These are phyloP conservation scores for Rhododendron griersonianum DNA, from an alignment of 148 eudicot genomes.

Conservation along the genomic window DNA sequence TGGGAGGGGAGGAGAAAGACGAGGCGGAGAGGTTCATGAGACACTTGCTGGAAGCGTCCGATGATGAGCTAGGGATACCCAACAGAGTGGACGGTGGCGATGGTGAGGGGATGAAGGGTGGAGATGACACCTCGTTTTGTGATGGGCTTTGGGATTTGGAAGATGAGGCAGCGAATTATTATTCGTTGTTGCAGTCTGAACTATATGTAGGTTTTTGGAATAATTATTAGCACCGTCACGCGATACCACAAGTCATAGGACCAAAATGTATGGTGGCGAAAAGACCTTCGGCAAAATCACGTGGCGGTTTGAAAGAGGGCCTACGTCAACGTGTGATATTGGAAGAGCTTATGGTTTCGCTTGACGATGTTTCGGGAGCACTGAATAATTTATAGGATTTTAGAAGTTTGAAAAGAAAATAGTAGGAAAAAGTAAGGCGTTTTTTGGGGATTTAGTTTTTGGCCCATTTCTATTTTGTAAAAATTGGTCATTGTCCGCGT, in stretches of 20 bases:
- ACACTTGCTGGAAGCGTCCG: slow-evolving; percentile 90
- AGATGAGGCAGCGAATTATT: slow-evolving; percentile 78
- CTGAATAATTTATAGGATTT: neutral
- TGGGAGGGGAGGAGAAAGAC: slow-evolving; percentile 17
- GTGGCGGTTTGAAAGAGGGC: no score
- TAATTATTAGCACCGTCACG: neutral
- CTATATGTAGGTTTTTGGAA: slow-evolving; percentile 42
- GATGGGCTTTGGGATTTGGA: slow-evolving; percentile 88
- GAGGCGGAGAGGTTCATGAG: slow-evolving; percentile 56
- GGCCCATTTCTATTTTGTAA: slow-evolving; percentile 24
- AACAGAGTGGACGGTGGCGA: slow-evolving; percentile 22
- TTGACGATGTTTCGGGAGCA: no score
- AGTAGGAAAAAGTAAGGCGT: neutral
- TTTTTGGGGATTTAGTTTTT: slow-evolving; percentile 18
- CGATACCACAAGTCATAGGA: neutral
- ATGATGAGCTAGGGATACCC: slow-evolving; percentile 86
- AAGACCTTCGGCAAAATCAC: neutral
- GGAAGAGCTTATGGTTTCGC: neutral
- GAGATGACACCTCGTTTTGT: slow-evolving; percentile 20
- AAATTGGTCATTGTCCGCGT: slow-evolving; percentile 15
- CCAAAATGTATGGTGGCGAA: neutral
- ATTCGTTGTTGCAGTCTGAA: slow-evolving; percentile 58
- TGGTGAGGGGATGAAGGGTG: slow-evolving; percentile 28
- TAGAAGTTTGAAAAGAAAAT: neutral
- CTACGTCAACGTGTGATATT: neutral